These are phyloP conservation scores for Protomyces inundatus DNA, from an alignment of 1,139 yeast genomes.

Conservation along the genomic window DNA sequence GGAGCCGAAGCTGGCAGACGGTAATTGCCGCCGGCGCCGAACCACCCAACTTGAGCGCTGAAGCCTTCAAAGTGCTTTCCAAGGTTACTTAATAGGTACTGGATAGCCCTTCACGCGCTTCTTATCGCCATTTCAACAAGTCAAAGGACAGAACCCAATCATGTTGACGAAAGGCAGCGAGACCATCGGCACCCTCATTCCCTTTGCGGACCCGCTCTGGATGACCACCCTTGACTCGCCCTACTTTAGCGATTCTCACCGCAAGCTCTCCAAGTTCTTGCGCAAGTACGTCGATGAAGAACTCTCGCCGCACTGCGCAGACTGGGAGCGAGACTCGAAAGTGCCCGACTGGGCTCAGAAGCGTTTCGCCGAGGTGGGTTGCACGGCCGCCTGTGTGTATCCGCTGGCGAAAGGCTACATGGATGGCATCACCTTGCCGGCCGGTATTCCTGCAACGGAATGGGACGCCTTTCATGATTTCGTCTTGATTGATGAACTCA, in stretches of 20 bases:
- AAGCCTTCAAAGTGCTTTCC: too few relatives aligned
- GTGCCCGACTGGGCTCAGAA: conserved; percentile 36
- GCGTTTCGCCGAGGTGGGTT: conserved; percentile 34
- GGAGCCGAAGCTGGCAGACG: too few relatives aligned
- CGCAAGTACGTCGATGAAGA: conserved; percentile 43
- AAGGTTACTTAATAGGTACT: not conserved
- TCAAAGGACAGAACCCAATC: not conserved
- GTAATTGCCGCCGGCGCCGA: too few relatives aligned
- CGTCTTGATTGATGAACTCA: conserved; percentile 58
- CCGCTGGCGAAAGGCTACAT: conserved; percentile 43
- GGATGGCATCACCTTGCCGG: conserved; percentile 61
- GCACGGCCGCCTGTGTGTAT: conserved; percentile 39
- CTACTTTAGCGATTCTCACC: conserved; percentile 43
- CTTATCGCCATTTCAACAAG: not conserved
- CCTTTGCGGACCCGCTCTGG: conserved; percentile 46
- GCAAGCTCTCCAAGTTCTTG: conserved; percentile 40
- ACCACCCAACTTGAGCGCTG: too few relatives aligned
- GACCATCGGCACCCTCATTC: conserved; percentile 41
- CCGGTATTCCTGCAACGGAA: conserved; percentile 69
- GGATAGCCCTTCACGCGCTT: not conserved
- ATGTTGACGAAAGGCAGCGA: not conserved
- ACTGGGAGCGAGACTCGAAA: conserved; percentile 43
- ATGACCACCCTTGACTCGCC: conserved; percentile 45
- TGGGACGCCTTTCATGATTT: conserved; percentile 94
- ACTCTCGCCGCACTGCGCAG: conserved; percentile 41